Evolutionary conservation across 768 basidiomycete genomes (phyloP), one percentile per base, ranked within the genome.

Genomic region (Phaffia tasmanica): DNA sequence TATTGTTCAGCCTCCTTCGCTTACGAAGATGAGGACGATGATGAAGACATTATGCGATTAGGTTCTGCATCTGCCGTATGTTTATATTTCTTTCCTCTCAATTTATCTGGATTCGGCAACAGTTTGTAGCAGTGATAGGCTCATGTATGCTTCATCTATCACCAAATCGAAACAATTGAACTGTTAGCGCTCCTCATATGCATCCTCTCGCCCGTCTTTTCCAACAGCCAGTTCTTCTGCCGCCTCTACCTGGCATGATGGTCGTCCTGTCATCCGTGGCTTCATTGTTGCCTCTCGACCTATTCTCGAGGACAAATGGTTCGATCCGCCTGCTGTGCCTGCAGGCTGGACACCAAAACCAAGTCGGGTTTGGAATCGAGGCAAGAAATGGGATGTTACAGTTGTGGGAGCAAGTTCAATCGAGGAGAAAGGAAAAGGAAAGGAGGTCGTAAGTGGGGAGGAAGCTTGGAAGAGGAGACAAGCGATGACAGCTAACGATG

Each of bases 31-130:
- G 95, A 94, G 72, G 92, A 95, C 63, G 92, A 89, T 1, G 93
- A 97, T 58, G 89, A 93, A 57, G 92, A 97, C 73, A 92, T 92
- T 73, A 62, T 89, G 92, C 70, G 80, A 91, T 5, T 93, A 92
- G 88, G 89, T 71, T 77, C 79, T 49, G 32, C 73, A 2, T 55
- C 65, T 21, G 63, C 67, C 21, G 62, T 67, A 6, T 68, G 71
- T 7, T 64, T 57, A 47, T 62, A 69, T 0, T 67, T 71, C 0
- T 65, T 49, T 49, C 67, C 35, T 15, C 70, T 72, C 54, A 73
- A 73, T 0, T 74, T 67, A 91, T 70, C 77, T 78, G 35, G 76
- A 76, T 21, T 85, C 19, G 80, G 79, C 1, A 85, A 86, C 7
- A 84, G 88, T 2, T 85, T n/a, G n/a, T n/a, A n/a, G n/a, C n/a